These are phyloP conservation scores for Tieghemostelium lacteum DNA, from an alignment of 78 protist species.

Conservation along the genomic window DNA sequence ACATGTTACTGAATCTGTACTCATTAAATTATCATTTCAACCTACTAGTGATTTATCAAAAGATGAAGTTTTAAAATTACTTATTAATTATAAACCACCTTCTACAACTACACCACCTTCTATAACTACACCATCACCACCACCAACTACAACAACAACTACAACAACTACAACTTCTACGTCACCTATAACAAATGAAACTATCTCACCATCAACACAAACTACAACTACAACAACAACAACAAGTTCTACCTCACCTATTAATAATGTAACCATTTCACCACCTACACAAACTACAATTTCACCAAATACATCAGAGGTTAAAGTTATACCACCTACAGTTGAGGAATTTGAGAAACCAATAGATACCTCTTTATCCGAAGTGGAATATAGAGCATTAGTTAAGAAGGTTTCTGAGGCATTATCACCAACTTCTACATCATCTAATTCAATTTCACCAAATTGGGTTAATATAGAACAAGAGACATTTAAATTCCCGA, in stretches of 20 bases:
- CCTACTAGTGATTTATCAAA: conserved; percentile 4
- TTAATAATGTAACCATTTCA: neutral
- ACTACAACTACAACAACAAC: neutral
- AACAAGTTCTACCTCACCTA: neutral
- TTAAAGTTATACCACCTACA: neutral
- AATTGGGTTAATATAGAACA: neutral
- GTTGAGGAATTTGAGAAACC: neutral
- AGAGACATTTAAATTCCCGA: neutral
- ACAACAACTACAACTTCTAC: neutral
- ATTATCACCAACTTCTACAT: neutral
- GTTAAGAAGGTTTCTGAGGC: neutral
- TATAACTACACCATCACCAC: neutral
- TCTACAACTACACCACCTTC: neutral
- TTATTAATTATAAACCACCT: conserved; percentile 41
- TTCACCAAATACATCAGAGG: neutral
- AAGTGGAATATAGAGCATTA: too few species aligned
- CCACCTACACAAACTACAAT: conserved; percentile 11
- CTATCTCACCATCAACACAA: neutral
- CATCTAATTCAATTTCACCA: neutral
- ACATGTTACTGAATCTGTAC: conserved; percentile 33
- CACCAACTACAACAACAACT: conserved; percentile 21
- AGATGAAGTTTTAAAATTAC: conserved; percentile 4
- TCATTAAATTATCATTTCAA: conserved; percentile 22
- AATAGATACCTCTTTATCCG: too few species aligned
- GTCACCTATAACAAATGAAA: neutral